These are phyloP conservation scores for Apiotrichum akiyoshidainum DNA, from an alignment of 1,284 basidiomycete species.

Conservation along the genomic window DNA sequence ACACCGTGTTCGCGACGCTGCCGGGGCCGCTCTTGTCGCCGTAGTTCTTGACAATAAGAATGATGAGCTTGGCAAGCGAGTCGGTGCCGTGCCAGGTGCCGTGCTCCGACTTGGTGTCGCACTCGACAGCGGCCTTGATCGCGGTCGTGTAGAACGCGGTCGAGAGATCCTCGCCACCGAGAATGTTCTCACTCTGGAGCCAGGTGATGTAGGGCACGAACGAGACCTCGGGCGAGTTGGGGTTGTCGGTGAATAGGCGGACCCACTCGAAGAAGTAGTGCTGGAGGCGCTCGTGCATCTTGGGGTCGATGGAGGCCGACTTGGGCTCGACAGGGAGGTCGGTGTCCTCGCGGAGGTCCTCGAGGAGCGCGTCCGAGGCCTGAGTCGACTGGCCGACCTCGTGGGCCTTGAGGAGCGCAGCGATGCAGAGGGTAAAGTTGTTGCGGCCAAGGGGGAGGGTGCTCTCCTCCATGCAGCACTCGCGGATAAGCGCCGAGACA, in stretches of 20 bases:
- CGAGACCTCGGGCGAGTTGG: conserved; percentile 82
- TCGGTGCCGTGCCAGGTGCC: conserved; percentile 86
- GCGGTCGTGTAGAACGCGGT: conserved; percentile 98
- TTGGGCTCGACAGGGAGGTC: conserved; percentile 12
- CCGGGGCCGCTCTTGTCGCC: conserved; percentile 64
- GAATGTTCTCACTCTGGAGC: conserved; percentile 90
- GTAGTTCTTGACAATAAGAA: conserved; percentile 99
- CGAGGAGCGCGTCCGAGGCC: conserved; percentile 46
- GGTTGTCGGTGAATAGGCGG: conserved; percentile 66
- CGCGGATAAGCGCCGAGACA: conserved; percentile 76
- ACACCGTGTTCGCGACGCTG: conserved; percentile 85
- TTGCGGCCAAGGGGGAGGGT: conserved; percentile 70
- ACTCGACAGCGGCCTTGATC: conserved; percentile 88
- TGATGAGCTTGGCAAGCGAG: conserved; percentile 90
- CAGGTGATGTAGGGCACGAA: conserved; percentile 98
- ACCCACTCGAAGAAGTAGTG: conserved; percentile 80
- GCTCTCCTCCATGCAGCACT: conserved; percentile 70
- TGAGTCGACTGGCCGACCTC: conserved; percentile 39
- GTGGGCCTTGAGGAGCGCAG: conserved; percentile 65
- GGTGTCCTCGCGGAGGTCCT: conserved; percentile 37
- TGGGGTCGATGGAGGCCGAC: conserved; percentile 41
- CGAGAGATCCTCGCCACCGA: conserved; percentile 93
- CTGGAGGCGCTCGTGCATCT: conserved; percentile 56
- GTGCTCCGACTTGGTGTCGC: conserved; percentile 80
- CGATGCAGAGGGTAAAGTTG: conserved; percentile 78